A percentile compares a stretch with the other conserved stretches of the same genome.
phyloP scores from a whole-genome alignment of 768 basidiomycete genomes.

The Psilocybe subaeruginosa region DNA sequence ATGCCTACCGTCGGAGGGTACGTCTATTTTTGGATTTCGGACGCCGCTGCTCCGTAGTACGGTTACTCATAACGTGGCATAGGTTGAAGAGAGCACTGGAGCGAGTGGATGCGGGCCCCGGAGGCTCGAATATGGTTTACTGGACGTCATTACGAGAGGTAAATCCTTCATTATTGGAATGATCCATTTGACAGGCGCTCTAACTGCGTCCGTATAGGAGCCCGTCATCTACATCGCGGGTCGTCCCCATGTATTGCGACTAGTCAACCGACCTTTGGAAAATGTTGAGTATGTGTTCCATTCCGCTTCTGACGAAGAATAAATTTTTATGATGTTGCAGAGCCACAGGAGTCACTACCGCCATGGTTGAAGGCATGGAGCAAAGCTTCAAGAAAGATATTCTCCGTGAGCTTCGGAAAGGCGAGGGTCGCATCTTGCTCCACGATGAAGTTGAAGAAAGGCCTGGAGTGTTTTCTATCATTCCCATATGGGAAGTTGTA shows the following conservation, averaged over 20 bases:
- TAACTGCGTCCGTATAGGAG: slow-evolving; percentile 52
- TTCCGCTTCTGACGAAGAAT: not conserved
- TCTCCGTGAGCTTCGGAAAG: slow-evolving; percentile 73
- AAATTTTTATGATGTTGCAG: slow-evolving; percentile 37
- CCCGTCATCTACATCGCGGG: slow-evolving; percentile 91
- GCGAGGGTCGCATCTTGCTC: slow-evolving; percentile 79
- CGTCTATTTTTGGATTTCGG: slow-evolving; percentile 8
- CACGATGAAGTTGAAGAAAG: slow-evolving; percentile 97
- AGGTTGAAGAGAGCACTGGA: slow-evolving; percentile 80
- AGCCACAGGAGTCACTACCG: slow-evolving; percentile 91
- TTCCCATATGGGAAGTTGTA: slow-evolving; percentile 94
- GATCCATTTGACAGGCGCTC: not conserved
- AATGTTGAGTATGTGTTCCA: slow-evolving; percentile 83
- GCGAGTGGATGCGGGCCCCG: slow-evolving; percentile 79
- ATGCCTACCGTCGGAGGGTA: slow-evolving; percentile 96
- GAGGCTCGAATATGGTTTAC: slow-evolving; percentile 74
- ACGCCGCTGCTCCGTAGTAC: not conserved
- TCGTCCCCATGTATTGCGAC: slow-evolving; percentile 86
- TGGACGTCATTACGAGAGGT: slow-evolving; percentile 98
- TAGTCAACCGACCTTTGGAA: slow-evolving; percentile 85
- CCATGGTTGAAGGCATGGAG: slow-evolving; percentile 92
- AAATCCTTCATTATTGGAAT: slow-evolving; percentile 12
- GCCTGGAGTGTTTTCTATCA: slow-evolving; percentile 86
- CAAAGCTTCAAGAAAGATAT: slow-evolving; percentile 86
- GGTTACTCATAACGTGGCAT: not conserved